A percentile compares a stretch with the other conserved stretches of the same genome.
Evolutionary conservation across 1,139 yeast genomes (phyloP).

Genomic region (Pichia sp.): DNA sequence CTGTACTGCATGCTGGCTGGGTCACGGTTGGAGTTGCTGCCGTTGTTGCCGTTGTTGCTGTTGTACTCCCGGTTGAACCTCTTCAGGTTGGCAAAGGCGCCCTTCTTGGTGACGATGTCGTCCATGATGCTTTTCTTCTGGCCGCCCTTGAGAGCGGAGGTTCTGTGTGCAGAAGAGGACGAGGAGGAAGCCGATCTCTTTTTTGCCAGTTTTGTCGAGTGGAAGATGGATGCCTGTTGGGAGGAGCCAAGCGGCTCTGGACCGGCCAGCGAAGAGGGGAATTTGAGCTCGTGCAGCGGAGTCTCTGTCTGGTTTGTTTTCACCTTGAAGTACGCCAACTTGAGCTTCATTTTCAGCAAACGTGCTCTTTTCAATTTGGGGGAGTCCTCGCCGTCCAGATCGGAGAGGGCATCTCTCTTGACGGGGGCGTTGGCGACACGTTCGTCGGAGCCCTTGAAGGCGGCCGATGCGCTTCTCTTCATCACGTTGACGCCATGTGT

Average conservation of each 20-base stretch:
- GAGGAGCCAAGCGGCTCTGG: not conserved
- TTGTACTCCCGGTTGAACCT: slow-evolving; percentile 19
- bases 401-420: not conserved
- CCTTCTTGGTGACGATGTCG: slow-evolving; percentile 26
- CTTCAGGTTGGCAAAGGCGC: slow-evolving; percentile 25
- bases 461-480: not conserved
- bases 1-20: not conserved
- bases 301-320: slow-evolving; percentile 48
- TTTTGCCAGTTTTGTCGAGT: not conserved
- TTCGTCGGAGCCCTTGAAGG: too few species aligned
- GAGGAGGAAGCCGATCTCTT: not conserved
- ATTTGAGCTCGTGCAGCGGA: slow-evolving; percentile 31
- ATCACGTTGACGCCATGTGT: not conserved
- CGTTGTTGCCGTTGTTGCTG: not conserved
- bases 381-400: slow-evolving; percentile 16
- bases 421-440: too few species aligned
- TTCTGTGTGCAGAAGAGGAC: not conserved
- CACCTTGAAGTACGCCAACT: slow-evolving; percentile 74
- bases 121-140: slow-evolving; percentile 20
- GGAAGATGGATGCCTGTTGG: slow-evolving; percentile 1
- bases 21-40: not conserved
- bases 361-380: slow-evolving; percentile 42
- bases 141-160: not conserved
- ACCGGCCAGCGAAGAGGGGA: slow-evolving; percentile 10
- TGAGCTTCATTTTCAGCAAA: slow-evolving; percentile 63